Base-by-base conservation (phyloP, 192 early-diverging fungal species). In the Coemansia reversa region DNA sequence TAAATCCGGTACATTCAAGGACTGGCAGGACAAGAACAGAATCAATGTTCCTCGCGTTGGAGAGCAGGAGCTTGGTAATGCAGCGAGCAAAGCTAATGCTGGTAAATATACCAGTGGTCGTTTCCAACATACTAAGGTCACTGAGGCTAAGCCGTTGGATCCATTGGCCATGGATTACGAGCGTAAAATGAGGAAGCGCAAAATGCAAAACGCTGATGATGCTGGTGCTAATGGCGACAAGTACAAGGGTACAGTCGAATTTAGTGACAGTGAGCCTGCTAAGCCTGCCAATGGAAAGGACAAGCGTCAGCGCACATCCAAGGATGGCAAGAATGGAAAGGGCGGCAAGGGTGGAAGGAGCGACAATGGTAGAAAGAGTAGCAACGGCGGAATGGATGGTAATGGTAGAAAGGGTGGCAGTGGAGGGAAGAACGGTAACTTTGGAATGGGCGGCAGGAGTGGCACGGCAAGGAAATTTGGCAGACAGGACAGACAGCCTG, bases 1-100 rank as follows among this genome's bases (percentile, higher is more conserved):
- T 81, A 94, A 94, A 65, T 85, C 88, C 11, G 90, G 92, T 57
- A 88, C 89, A 48, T 98, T 94, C 72, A 83, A 86, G 55, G 89
- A 91, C 45, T 99, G 97, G 97, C 87, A 93, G 68, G 90, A 95
- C 60, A 91, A 92, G 79, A 94, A 87, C 50, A 88, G 91, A 67
- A 84, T 91, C 25, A 63, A 63, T 20, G 60, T 98, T 14, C 97
- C 97, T 12, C 87, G 92, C 14, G 74, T 83, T 12, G 97, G 97
- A 58, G 97, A 99, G 65, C 73, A 78, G 60, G 97, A 99, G 74
- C 78, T 95, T 45, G 49, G 24, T 8, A 66, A 74, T 62, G 64
- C 77, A 0, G 65, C 68, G 1, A 32, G 55, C 5, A 70, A 48
- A n/a, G 75, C 81, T 4, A 68, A 82, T 3, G 81, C 71, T 2